Evolutionary conservation across 192 early-diverging fungal genomes (phyloP).

Genomic region (Linnemannia exigua): DNA sequence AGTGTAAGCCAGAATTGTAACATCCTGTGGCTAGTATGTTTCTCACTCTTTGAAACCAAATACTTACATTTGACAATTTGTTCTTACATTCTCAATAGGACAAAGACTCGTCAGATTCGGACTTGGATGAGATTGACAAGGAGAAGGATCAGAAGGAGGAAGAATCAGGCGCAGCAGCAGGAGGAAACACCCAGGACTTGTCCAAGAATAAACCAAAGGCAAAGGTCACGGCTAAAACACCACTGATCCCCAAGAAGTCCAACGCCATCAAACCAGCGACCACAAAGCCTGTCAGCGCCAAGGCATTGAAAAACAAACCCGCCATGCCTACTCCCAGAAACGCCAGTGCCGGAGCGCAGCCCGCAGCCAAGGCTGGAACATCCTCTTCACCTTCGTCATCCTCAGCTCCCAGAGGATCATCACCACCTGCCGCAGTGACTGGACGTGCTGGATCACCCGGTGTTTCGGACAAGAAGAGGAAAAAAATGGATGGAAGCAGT

Average conservation of each 20-base stretch:
- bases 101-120: slow-evolving; percentile 44
- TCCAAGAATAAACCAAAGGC: slow-evolving; percentile 41
- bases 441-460: slow-evolving; percentile 11
- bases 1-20: slow-evolving; percentile 40
- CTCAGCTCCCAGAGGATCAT: slow-evolving; percentile 1
- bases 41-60: background rate
- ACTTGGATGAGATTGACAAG: slow-evolving; percentile 52
- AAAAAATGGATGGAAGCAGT: slow-evolving; percentile 20
- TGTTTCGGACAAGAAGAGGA: slow-evolving; percentile 25
- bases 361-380: background rate
- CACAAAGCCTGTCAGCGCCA: slow-evolving; percentile 37
- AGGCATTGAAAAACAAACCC: slow-evolving; percentile 18
- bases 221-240: slow-evolving; percentile 60
- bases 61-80: background rate
- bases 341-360: slow-evolving; percentile 53
- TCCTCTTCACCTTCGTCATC: slow-evolving; percentile 7
- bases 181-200: slow-evolving; percentile 10
- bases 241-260: slow-evolving; percentile 62
- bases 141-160: slow-evolving; percentile 45
- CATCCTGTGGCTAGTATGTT: background rate
- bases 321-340: slow-evolving; percentile 52
- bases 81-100: slow-evolving; percentile 6
- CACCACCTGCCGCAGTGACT: slow-evolving; percentile 19
- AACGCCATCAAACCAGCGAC: slow-evolving; percentile 27
- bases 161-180: slow-evolving; percentile 15